Conservation (phyloP, 208 protist genomes). For the Trypanosoma brucei region DNA sequence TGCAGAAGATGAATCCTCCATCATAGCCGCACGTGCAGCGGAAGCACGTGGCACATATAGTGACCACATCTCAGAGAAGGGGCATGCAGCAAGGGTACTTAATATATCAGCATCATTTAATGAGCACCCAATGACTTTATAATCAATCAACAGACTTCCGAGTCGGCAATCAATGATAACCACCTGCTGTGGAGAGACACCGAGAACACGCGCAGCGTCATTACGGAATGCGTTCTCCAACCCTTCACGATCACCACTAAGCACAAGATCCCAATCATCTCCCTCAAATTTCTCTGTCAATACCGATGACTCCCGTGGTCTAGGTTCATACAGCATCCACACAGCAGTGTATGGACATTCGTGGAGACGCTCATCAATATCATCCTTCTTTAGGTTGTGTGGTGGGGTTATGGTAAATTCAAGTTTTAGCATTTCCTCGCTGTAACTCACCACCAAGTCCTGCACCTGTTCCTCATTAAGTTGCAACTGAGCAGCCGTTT, state of each 20-base stretch:
- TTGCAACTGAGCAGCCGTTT: background rate
- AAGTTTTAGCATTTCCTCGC: background rate
- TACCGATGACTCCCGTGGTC: conserved; percentile 5
- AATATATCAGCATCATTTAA: background rate
- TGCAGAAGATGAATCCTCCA: background rate
- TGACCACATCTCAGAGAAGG: conserved; percentile 1
- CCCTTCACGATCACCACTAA: background rate
- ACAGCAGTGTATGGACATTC: background rate
- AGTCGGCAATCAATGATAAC: background rate
- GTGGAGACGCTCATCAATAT: conserved; percentile 16
- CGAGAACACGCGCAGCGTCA: background rate
- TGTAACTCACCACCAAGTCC: background rate
- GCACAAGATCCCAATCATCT: background rate
- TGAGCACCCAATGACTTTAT: background rate
- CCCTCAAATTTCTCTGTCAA: conserved; percentile 1
- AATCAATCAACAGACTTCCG: background rate
- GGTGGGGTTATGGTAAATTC: background rate
- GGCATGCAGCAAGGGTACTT: background rate
- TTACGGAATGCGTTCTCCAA: background rate
- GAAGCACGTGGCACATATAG: too few relatives aligned
- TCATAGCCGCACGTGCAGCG: too few relatives aligned
- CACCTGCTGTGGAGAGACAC: background rate
- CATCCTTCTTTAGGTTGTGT: background rate
- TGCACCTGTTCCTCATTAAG: background rate
- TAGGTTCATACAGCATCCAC: background rate